These are phyloP conservation scores for Cladorrhinum sp. DNA, from an alignment of 2,329 filamentous ascomycete species.

Conservation along the genomic window DNA sequence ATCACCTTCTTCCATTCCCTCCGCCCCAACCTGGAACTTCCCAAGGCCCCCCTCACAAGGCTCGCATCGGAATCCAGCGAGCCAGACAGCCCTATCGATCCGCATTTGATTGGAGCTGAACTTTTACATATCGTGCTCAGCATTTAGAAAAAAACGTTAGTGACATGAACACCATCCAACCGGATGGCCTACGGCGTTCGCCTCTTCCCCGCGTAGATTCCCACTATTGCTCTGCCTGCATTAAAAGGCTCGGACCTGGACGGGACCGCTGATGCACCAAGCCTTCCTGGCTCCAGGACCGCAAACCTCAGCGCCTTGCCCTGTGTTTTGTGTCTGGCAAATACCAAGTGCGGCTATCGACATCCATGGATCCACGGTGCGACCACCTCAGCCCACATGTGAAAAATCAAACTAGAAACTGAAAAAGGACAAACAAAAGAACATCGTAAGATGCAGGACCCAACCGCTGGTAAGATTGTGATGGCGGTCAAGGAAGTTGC, in stretches of 20 bases:
- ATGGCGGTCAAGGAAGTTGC: slow-evolving; percentile 9
- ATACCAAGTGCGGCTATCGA: background rate
- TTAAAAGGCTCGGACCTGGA: background rate
- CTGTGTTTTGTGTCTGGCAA: background rate
- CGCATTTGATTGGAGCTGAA: slow-evolving; percentile 1
- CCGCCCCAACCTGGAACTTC: background rate
- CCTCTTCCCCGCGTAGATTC: background rate
- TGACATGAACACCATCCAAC: too few relatives aligned
- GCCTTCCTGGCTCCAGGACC: background rate
- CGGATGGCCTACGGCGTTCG: background rate
- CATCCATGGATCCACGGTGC: background rate
- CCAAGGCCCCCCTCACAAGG: too few relatives aligned
- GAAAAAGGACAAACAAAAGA: background rate
- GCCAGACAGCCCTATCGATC: slow-evolving; percentile 3
- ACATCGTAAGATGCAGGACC: background rate
- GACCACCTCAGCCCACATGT: background rate
- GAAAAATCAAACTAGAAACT: background rate
- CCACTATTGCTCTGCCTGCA: background rate
- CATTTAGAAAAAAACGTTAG: too few relatives aligned
- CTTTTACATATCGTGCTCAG: background rate
- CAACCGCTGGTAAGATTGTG: background rate
- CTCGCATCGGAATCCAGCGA: too few relatives aligned
- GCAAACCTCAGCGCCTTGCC: background rate
- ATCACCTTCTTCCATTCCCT: background rate
- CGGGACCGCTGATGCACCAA: background rate